Base-by-base conservation (phyloP, 225 moss, liverwort and hornwort species). In the Anthoceros angustus region DNA sequence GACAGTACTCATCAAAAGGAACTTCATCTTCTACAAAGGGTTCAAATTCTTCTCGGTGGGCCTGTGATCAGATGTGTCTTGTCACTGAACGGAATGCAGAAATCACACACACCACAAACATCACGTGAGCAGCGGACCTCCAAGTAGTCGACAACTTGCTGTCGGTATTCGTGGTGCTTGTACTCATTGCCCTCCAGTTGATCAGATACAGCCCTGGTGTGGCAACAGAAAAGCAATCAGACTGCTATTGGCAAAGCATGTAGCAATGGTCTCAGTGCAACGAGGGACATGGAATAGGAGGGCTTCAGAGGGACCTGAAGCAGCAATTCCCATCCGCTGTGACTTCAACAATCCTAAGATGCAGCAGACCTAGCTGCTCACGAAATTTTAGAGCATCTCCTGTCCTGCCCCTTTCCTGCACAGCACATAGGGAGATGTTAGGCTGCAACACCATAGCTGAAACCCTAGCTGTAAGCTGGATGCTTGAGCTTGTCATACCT, bases 321-420 rank as follows among this genome's bases (percentile, higher is more conserved):
- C 91, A 91, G 77, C 91, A 95, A 70, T 95, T 95, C 11, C 95
- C 95, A 64, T 95, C 95, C 55, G 88, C 95, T 49, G 90, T 95
- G 14, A 95, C 84, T 25, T 80, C 78, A 42, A 91, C 79, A 68
- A 88, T 79, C 78, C 78, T 88, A 60, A 95, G 80, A 38, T 74
- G 74, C 70, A 91, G 62, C 26, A 74, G 5, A 62, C 78, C 84
- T 72, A 95, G 72, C 66, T 95, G 95, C 60, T 88, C 86, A 66
- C 91, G 83, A 69, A 95, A 78, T 46, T 82, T 86, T 40, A 84
- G 75, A 73, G 88, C 80, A 71, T 88, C 94, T 72, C 69, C 76
- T 84, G 62, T 76, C 80, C 84, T 78, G 76, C 69, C 67, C 61
- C n/a, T 55, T 23, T 55, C 55, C 55, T 55, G 55, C 55, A 32